Evolutionary conservation across 345 rosid species (phyloP).

Genomic region (Aquilaria sinensis): DNA sequence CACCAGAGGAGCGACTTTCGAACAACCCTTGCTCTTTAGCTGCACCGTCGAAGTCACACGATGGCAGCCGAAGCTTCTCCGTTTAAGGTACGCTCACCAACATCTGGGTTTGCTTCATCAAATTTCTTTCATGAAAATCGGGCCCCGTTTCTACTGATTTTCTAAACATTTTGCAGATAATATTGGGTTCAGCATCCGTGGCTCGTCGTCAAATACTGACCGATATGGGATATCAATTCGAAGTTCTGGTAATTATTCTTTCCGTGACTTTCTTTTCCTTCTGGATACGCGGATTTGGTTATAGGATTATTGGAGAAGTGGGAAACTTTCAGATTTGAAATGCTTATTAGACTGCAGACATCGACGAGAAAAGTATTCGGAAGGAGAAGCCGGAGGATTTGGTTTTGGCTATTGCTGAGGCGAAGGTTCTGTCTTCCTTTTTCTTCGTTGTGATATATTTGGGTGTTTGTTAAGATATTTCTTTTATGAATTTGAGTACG

Average conservation of each 20-base stretch:
- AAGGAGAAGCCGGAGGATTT: conserved; percentile 80
- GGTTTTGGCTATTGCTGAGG: conserved; percentile 90
- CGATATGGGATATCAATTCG: conserved; percentile 90
- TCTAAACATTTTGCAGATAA: conserved; percentile 41
- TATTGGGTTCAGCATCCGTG: conserved; percentile 79
- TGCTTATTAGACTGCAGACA: conserved; percentile 68
- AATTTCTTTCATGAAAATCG: neutral
- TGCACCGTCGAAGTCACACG: neutral
- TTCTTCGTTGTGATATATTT: neutral
- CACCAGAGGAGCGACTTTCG: too few relatives aligned
- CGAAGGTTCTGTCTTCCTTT: conserved; percentile 43
- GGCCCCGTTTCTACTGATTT: neutral
- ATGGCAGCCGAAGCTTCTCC: conserved; percentile 42
- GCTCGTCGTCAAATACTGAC: conserved; percentile 57
- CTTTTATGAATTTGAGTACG: neutral
- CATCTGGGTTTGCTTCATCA: neutral
- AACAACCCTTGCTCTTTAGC: too few relatives aligned
- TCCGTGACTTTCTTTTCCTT: neutral
- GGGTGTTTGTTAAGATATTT: neutral
- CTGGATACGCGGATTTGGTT: neutral
- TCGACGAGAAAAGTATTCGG: conserved; percentile 79
- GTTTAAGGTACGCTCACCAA: conserved; percentile 34
- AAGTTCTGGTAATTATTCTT: conserved; percentile 42
- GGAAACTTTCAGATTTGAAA: neutral
- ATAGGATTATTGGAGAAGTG: neutral